Conservation (phyloP, 331 rosid species). For the Quercus phellos region DNA sequence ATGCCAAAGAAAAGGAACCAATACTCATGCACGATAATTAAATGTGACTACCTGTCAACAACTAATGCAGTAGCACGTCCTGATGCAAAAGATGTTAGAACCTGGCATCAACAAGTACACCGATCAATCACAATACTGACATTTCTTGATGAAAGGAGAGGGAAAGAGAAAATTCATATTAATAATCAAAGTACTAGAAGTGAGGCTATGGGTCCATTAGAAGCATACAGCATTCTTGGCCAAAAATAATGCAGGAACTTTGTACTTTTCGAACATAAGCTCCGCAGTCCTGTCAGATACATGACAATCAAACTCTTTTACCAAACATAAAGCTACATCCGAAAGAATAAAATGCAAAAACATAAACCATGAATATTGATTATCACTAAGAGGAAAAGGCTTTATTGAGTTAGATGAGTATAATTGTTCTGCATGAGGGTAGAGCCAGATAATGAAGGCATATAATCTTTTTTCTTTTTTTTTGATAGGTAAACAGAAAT, state of each 20-base stretch:
- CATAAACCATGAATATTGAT: background rate
- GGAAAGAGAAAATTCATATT: slow-evolving; percentile 15
- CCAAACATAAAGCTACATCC: background rate
- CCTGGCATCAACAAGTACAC: slow-evolving; percentile 42
- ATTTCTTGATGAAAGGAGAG: slow-evolving; percentile 9
- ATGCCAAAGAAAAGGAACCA: slow-evolving; percentile 2
- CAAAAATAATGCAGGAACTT: slow-evolving; percentile 93
- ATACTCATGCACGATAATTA: background rate
- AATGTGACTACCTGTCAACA: slow-evolving; percentile 74
- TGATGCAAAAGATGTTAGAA: slow-evolving; percentile 96
- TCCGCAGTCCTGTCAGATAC: slow-evolving; percentile 76
- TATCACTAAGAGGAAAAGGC: background rate
- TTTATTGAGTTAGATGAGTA: background rate
- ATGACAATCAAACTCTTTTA: slow-evolving; percentile 16
- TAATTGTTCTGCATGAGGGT: background rate
- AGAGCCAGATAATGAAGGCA: background rate
- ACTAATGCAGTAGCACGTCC: slow-evolving; percentile 98
- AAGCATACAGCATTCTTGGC: slow-evolving; percentile 93
- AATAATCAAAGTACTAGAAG: slow-evolving; percentile 10
- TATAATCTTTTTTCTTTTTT: background rate
- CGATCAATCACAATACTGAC: slow-evolving; percentile 11
- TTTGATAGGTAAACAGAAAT: too few relatives aligned
- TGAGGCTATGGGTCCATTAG: slow-evolving; percentile 13
- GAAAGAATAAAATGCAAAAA: background rate
- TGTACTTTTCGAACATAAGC: slow-evolving; percentile 97